Evolutionary conservation across 345 rosid genomes (phyloP).

Genomic region (Bretschneidera sinensis): DNA sequence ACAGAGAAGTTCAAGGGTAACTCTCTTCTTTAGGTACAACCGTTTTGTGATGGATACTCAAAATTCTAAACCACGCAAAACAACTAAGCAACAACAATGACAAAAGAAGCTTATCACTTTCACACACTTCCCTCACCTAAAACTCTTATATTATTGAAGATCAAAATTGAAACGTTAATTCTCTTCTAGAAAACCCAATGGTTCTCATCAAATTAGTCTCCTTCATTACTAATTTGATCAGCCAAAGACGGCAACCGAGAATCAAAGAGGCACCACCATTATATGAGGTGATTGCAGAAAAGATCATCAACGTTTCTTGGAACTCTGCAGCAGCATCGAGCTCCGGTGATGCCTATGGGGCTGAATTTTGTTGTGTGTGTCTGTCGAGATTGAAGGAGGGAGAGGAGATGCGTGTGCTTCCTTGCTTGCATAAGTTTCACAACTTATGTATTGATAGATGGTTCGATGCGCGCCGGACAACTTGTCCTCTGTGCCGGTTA

Average conservation of each 20-base stretch:
- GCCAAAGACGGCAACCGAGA: conserved; percentile 14
- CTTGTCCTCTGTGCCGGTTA: conserved; percentile 76
- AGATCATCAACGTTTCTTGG: not conserved
- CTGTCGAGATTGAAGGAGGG: conserved; percentile 41
- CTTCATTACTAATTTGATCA: conserved; percentile 22
- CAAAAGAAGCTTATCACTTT: conserved; percentile 7
- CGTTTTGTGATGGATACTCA: conserved; percentile 32
- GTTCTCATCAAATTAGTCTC: conserved; percentile 25
- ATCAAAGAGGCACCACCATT: conserved; percentile 12
- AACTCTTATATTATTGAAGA: conserved; percentile 18
- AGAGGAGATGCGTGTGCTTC: conserved; percentile 40
- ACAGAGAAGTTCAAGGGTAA: conserved; percentile 37
- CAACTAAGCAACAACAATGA: conserved; percentile 13
- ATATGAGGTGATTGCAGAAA: conserved; percentile 1
- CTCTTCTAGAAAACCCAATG: conserved; percentile 24
- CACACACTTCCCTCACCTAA: conserved; percentile 11
- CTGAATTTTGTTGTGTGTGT: conserved; percentile 63
- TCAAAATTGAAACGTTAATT: conserved; percentile 5
- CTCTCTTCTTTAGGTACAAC: conserved; percentile 52
- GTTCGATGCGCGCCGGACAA: conserved; percentile 47
- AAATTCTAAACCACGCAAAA: conserved; percentile 34
- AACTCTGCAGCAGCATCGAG: not conserved
- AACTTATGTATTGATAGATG: conserved; percentile 58
- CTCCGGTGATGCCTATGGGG: conserved; percentile 10
- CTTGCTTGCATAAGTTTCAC: conserved; percentile 72